Base-by-base conservation (phyloP, 139 green algal species). In the Chlorokybus atmophyticus region DNA sequence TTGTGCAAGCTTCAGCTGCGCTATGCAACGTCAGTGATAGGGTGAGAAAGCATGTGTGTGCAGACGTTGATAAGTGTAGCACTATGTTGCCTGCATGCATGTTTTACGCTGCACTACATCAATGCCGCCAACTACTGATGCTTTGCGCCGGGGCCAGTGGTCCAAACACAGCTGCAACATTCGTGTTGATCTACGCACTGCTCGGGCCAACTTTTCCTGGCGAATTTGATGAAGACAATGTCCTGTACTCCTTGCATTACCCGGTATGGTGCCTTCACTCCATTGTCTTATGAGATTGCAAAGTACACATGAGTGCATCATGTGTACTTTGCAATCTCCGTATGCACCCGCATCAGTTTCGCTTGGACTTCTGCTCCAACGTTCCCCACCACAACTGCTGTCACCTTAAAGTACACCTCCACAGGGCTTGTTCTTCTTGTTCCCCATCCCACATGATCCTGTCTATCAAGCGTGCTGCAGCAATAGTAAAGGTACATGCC, bases 161-260 rank as follows among this genome's bases (percentile, higher is more conserved):
- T 70, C 14, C 62, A 35, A 32, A 67, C 50, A 28, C 60, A 40
- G n/a, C 52, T 32, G 41, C 75, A 23, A 68, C 67, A 7, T 74
- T 79, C 55, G 68, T 74, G 23, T 40, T 35, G 24, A 60, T 82
- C 2, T 81, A 76, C 50, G 68, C 71, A 10, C 23, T 67, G 0
- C 53, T 67, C 29, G 75, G 75, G 0, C 75, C 75, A 5, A 82
- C 75, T 0, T 82, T 70, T 32, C 72, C 68, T 30, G 62, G 73
- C 39, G 8, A 47, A 23, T 67, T 32, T 8, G 52, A 75, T 24
- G 19, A 17, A 28, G 2, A 42, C 0, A 39, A 23, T 14, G 51
- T 41, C 5, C 5, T 40, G 4, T 81, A 68, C 40, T 39, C 60
- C 1, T 49, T 82, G 42, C 60, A 64, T 27, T 82, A 80, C 50